Percentiles rank a stretch among this genome's conserved stretches.
phyloP scores from a whole-genome alignment of 306 rosid genomes.

The Quillaja saponaria region DNA sequence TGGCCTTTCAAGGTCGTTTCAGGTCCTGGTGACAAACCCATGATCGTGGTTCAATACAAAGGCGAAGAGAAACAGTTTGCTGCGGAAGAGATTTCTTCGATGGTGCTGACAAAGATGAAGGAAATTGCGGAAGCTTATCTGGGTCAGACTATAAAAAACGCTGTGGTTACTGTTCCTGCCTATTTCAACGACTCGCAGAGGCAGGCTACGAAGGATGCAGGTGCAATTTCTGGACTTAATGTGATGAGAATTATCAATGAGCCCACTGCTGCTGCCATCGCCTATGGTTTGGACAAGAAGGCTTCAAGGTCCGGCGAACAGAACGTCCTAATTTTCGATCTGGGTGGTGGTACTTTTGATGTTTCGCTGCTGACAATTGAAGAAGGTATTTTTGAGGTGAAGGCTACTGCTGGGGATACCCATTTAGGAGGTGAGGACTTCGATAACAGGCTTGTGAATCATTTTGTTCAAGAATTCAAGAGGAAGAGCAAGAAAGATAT shows the following conservation, averaged over 20 bases:
- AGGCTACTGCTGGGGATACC: constrained; percentile 52
- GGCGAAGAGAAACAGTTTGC: constrained; percentile 52
- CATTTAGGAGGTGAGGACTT: constrained; percentile 57
- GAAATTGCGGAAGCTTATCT: constrained; percentile 50
- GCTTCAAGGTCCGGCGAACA: constrained; percentile 37
- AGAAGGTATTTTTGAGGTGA: constrained; percentile 53
- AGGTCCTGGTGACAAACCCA: constrained; percentile 49
- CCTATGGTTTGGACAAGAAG: constrained; percentile 54
- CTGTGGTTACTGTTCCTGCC: constrained; percentile 50
- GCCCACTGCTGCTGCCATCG: constrained; percentile 57
- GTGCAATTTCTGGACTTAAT: constrained; percentile 45
- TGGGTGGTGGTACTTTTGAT: constrained; percentile 49
- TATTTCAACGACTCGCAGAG: constrained; percentile 54
- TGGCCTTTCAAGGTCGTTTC: constrained; percentile 49
- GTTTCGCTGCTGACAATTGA: constrained; percentile 48
- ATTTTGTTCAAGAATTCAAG: constrained; percentile 45
- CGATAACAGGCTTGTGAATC: constrained; percentile 50
- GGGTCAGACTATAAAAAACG: constrained; percentile 37
- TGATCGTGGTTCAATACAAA: constrained; percentile 45
- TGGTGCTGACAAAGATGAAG: constrained; percentile 46
- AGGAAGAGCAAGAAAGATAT: constrained; percentile 56
- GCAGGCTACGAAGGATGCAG: constrained; percentile 52
- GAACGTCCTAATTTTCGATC: constrained; percentile 47
- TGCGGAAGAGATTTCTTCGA: constrained; percentile 48
- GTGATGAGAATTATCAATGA: constrained; percentile 53